A percentile compares a stretch with the other conserved stretches of the same genome.
Evolutionary conservation across 2,329 filamentous ascomycete genomes (phyloP).

Genomic region (Cordyceps farinosa): DNA sequence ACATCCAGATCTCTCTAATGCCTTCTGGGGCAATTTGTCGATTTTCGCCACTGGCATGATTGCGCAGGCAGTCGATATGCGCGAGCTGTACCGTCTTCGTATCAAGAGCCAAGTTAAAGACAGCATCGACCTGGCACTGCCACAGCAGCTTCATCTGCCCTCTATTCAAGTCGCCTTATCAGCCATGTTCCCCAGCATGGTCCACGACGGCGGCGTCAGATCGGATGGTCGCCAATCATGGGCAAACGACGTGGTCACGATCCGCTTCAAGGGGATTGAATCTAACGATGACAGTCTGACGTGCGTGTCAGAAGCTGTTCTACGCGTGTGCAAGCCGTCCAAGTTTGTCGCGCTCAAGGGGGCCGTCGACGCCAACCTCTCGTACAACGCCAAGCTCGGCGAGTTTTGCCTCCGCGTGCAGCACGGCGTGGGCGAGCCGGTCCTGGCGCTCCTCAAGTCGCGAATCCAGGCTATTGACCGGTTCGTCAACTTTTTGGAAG

Average conservation of each 20-base stretch:
- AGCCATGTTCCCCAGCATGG: constrained; percentile 39
- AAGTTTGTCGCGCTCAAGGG: constrained; percentile 54
- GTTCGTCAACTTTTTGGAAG: constrained; percentile 65
- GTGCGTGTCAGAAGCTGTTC: constrained; percentile 50
- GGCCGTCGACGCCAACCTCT: constrained; percentile 58
- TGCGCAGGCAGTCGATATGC: constrained; percentile 46
- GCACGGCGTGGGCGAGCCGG: constrained; percentile 54
- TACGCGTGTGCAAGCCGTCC: constrained; percentile 49
- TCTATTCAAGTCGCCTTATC: constrained; percentile 48
- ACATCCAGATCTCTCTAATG: constrained; percentile 42
- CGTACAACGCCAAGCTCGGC: constrained; percentile 56
- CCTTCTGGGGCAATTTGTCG: constrained; percentile 52
- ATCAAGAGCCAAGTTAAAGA: constrained; percentile 39
- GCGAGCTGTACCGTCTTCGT: constrained; percentile 43
- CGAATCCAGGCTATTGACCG: constrained; percentile 65
- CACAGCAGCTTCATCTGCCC: constrained; percentile 45
- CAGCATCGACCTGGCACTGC: constrained; percentile 36
- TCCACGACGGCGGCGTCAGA: constrained; percentile 25
- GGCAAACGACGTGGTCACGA: constrained; percentile 56
- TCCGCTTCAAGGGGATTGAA: constrained; percentile 52
- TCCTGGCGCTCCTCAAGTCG: constrained; percentile 55
- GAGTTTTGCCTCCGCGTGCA: constrained; percentile 61
- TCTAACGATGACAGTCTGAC: constrained; percentile 28
- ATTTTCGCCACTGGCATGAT: constrained; percentile 50
- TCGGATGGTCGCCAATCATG: constrained; percentile 40